These are phyloP conservation scores for Penicillium sp. DNA, from an alignment of 2,329 filamentous ascomycete genomes.

Conservation along the genomic window DNA sequence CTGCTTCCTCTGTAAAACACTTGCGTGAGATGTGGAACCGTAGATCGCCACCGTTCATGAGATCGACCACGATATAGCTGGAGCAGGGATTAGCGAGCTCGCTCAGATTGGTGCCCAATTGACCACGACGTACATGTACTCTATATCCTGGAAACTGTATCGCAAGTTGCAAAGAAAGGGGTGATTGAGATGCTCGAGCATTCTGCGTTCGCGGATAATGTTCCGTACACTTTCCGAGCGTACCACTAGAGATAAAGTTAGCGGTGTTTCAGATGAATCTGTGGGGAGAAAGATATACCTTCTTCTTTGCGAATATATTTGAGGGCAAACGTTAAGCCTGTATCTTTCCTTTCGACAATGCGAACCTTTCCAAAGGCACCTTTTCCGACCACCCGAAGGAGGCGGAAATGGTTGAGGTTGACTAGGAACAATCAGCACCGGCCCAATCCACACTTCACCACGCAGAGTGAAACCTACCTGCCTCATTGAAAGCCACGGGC, in stretches of 20 bases:
- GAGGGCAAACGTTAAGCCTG: constrained; percentile 85
- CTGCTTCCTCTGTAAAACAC: constrained; percentile 94
- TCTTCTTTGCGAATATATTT: constrained; percentile 99
- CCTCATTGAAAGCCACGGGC: constrained; percentile 85
- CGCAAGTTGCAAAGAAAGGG: constrained; percentile 97
- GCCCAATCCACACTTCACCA: neutral
- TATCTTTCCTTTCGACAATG: constrained; percentile 97
- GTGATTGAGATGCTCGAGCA: constrained; percentile 97
- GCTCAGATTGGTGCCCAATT: neutral
- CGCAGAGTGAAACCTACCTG: constrained; percentile 63
- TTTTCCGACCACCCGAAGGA: constrained; percentile 92
- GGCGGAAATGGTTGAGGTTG: constrained; percentile 94
- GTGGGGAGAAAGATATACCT: constrained; percentile 47
- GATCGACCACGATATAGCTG: constrained; percentile 88
- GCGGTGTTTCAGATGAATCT: neutral
- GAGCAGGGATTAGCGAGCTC: neutral
- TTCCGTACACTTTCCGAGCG: constrained; percentile 97
- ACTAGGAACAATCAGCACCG: constrained; percentile 54
- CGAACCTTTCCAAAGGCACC: constrained; percentile 98
- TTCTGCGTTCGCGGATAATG: constrained; percentile 93
- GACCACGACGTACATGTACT: constrained; percentile 74
- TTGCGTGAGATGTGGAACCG: constrained; percentile 98
- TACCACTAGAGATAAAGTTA: constrained; percentile 63
- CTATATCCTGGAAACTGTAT: constrained; percentile 98
- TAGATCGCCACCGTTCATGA: constrained; percentile 96